Conservation (phyloP, 1,284 basidiomycete species). For the Meripilus lineatus region DNA sequence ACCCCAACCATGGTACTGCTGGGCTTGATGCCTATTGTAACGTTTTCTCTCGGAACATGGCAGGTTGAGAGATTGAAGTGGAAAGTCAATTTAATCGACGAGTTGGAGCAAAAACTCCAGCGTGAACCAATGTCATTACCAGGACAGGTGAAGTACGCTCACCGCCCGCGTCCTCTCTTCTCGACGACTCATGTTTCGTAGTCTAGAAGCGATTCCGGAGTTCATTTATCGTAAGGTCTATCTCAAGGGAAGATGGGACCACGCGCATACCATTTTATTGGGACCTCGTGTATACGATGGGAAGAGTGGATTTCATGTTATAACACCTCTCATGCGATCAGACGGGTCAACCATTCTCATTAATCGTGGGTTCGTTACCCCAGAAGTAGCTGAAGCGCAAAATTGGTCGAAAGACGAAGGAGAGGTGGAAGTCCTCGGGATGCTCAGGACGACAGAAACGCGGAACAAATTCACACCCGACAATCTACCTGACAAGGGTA, state of each 20-base stretch:
- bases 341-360: slow-evolving; percentile 82
- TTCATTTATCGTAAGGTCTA: slow-evolving; percentile 84
- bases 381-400: slow-evolving; percentile 41
- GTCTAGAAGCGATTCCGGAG: slow-evolving; percentile 73
- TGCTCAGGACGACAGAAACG: slow-evolving; percentile 67
- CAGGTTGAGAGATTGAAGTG: slow-evolving; percentile 89
- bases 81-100: slow-evolving; percentile 94
- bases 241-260: slow-evolving; percentile 75
- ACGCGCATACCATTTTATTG: slow-evolving; percentile 74
- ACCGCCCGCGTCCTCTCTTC: slow-evolving; percentile 7
- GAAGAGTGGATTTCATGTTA: slow-evolving; percentile 81
- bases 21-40: slow-evolving; percentile 86
- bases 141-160: slow-evolving; percentile 80
- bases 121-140: slow-evolving; percentile 80
- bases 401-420: slow-evolving; percentile 37
- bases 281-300: slow-evolving; percentile 87
- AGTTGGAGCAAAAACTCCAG: slow-evolving; percentile 88
- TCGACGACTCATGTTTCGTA: slow-evolving; percentile 10
- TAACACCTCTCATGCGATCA: slow-evolving; percentile 78
- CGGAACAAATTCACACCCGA: slow-evolving; percentile 85
- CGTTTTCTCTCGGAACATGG: slow-evolving; percentile 92
- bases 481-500: slow-evolving; percentile 75
- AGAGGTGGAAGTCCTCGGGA: slow-evolving; percentile 66
- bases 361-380: slow-evolving; percentile 87
- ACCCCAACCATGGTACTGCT: slow-evolving; percentile 77